Percentiles rank a stretch among this genome's conserved stretches.
phyloP scores from a whole-genome alignment of 1,139 yeast genomes.

The Taiozyma sp. region DNA sequence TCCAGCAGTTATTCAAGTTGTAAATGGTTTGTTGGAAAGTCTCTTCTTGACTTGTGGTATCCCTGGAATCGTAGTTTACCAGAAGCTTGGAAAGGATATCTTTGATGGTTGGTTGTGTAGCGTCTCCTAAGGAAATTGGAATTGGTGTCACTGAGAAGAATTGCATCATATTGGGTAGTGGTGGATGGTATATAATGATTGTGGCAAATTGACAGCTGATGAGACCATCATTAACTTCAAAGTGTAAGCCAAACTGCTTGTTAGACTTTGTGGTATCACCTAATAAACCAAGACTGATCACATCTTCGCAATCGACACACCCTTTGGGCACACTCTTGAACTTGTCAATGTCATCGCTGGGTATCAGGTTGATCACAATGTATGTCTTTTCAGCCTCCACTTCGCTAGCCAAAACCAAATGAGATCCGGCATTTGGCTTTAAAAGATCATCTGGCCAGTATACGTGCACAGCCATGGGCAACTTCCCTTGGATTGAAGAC shows the following conservation, averaged over 20 bases:
- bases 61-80: slow-evolving; percentile 1
- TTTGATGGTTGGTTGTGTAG: slow-evolving; percentile 20
- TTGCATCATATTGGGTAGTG: slow-evolving; percentile 68
- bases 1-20: slow-evolving; percentile 19
- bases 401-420: not conserved
- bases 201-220: slow-evolving; percentile 20
- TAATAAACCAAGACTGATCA: slow-evolving; percentile 9
- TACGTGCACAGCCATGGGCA: slow-evolving; percentile 21
- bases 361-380: slow-evolving; percentile 5
- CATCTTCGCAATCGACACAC: not conserved
- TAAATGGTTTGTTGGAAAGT: slow-evolving; percentile 21
- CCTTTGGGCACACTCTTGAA: not conserved
- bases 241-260: not conserved
- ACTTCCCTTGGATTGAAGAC: not conserved
- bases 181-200: slow-evolving; percentile 64
- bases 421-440: not conserved
- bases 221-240: slow-evolving; percentile 3
- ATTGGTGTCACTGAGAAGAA: slow-evolving; percentile 75
- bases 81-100: not conserved
- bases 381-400: not conserved
- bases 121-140: slow-evolving; percentile 49
- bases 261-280: not conserved
- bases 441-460: slow-evolving; percentile 32
- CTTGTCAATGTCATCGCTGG: slow-evolving; percentile 2
- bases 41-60: slow-evolving; percentile 9